Evolutionary conservation across 169 alveolate species (phyloP).

Genomic region (Eimeria acervulina): DNA sequence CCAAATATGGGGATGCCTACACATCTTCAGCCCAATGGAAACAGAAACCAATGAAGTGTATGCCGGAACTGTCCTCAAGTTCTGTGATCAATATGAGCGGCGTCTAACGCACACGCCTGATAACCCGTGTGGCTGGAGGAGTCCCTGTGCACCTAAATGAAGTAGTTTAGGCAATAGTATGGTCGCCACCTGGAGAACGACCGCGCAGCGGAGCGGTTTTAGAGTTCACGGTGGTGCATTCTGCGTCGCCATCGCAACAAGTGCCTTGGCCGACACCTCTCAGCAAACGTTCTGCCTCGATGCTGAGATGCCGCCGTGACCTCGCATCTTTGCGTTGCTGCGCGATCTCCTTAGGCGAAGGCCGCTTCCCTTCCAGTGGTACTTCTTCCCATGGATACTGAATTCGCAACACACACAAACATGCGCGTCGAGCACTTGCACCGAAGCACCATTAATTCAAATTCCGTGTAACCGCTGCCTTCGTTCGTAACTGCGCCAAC

Average conservation of each 20-base stretch:
- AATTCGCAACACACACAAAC: conserved; percentile 16
- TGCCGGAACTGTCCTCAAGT: background rate
- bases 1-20: background rate
- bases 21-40: background rate
- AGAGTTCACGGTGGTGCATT: background rate
- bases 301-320: conserved; percentile 47
- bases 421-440: background rate
- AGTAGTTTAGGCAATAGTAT: background rate
- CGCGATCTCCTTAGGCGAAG: conserved; percentile 14
- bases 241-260: conserved; percentile 40
- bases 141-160: background rate
- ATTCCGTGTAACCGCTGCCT: background rate
- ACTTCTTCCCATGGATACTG: conserved; percentile 78
- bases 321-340: conserved; percentile 60
- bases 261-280: conserved; percentile 32
- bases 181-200: conserved; percentile 33
- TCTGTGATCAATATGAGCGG: conserved; percentile 1
- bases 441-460: background rate
- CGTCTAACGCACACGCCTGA: conserved; percentile 61
- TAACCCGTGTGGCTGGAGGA: conserved; percentile 19
- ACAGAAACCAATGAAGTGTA: background rate
- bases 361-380: conserved; percentile 69
- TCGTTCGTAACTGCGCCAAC: background rate
- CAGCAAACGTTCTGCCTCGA: conserved; percentile 59
- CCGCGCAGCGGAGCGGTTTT: background rate